Conservation (phyloP, 2,329 filamentous ascomycete genomes). For the Fusarium nematophilum region DNA sequence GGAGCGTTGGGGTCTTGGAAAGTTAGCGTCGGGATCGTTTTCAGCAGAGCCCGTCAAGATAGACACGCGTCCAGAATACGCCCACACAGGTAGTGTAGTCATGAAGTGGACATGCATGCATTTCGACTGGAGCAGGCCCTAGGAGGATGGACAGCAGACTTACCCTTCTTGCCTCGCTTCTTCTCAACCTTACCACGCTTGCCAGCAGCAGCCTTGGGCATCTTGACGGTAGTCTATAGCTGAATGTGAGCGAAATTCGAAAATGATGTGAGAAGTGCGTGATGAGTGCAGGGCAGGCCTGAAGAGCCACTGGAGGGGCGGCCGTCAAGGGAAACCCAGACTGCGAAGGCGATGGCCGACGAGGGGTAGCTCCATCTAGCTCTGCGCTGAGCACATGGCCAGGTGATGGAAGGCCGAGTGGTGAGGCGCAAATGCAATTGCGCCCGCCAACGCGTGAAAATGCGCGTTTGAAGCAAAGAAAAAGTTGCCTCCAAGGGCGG, state of each 20-base stretch:
- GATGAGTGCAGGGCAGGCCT: background rate
- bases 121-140: background rate
- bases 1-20: slow-evolving; percentile 90
- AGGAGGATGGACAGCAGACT: slow-evolving; percentile 38
- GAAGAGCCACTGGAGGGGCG: background rate
- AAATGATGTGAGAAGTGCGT: background rate
- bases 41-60: background rate
- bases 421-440: slow-evolving; percentile 48
- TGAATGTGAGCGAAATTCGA: slow-evolving; percentile 37
- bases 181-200: slow-evolving; percentile 69
- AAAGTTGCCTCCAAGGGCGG: slow-evolving; percentile 19
- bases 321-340: background rate
- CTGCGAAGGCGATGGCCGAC: slow-evolving; percentile 2
- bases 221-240: slow-evolving; percentile 54
- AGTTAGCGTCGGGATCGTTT: slow-evolving; percentile 4
- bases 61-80: background rate
- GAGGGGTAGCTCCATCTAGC: slow-evolving; percentile 42
- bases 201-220: slow-evolving; percentile 66
- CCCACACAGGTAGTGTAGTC: background rate
- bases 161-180: slow-evolving; percentile 70
- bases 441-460: slow-evolving; percentile 30
- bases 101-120: background rate
- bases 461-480: slow-evolving; percentile 22
- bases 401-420: slow-evolving; percentile 19
- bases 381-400: slow-evolving; percentile 26